These are phyloP conservation scores for Leucocoprinus birnbaumii DNA, from an alignment of 768 basidiomycete genomes.

Conservation along the genomic window DNA sequence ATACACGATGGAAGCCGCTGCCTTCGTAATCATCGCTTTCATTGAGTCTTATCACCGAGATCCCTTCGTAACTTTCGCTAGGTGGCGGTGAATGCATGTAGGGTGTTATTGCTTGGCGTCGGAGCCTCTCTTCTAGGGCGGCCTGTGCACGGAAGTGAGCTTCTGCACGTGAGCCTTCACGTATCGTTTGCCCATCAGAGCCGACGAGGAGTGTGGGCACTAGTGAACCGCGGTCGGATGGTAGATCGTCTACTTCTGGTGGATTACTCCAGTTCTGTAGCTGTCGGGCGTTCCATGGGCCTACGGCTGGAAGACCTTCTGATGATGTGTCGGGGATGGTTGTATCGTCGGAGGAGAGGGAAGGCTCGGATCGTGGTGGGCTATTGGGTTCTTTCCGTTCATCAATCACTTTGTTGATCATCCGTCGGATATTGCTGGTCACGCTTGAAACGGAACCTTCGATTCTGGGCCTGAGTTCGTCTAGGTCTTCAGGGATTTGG, in stretches of 20 bases:
- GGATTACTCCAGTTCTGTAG: background rate
- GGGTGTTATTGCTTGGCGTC: background rate
- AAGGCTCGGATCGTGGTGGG: background rate
- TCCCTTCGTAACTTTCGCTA: background rate
- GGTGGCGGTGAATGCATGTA: background rate
- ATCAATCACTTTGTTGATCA: constrained; percentile 7
- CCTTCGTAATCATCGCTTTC: background rate
- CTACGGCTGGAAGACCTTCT: constrained; percentile 1
- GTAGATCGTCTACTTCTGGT: background rate
- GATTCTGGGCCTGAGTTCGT: background rate
- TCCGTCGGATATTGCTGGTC: background rate
- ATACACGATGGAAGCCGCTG: constrained; percentile 5
- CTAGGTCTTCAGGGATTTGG: background rate
- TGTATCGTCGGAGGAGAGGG: background rate
- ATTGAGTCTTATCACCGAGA: background rate
- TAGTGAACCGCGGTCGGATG: background rate
- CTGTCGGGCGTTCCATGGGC: background rate
- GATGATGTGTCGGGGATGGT: background rate
- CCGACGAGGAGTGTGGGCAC: constrained; percentile 8
- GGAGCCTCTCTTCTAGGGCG: background rate
- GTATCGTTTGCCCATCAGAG: constrained; percentile 9
- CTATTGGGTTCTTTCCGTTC: background rate
- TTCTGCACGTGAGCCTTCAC: constrained; percentile 11
- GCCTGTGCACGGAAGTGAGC: constrained; percentile 4
- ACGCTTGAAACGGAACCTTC: background rate